Percentiles rank a stretch among this genome's conserved stretches.
These are phyloP conservation scores for Begonia peltatifolia DNA, from an alignment of 306 rosid genomes.

Conservation along the genomic window DNA sequence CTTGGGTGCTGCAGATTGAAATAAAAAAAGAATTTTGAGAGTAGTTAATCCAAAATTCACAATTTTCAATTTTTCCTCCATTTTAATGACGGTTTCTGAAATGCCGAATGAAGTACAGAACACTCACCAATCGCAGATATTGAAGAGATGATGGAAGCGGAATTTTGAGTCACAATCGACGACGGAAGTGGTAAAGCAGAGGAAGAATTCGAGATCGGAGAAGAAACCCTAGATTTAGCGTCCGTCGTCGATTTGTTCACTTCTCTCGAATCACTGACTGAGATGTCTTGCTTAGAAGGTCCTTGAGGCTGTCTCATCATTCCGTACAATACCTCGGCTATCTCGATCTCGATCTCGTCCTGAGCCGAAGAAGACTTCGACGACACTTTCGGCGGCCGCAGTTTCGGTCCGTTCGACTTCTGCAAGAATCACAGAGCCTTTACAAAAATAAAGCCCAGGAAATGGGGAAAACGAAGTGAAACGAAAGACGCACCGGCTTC, in stretches of 20 bases:
- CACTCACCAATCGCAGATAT: conserved; percentile 62
- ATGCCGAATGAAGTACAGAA: not conserved
- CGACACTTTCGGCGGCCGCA: conserved; percentile 50
- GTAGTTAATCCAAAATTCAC: too few relatives aligned
- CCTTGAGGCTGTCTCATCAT: conserved; percentile 91
- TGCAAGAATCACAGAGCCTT: conserved; percentile 15
- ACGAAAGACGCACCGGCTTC: conserved; percentile 57
- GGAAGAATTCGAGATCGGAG: conserved; percentile 59
- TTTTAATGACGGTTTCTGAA: too few relatives aligned
- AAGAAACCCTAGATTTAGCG: conserved; percentile 51
- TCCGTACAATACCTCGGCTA: conserved; percentile 85
- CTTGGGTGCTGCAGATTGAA: conserved; percentile 51
- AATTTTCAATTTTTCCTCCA: too few relatives aligned
- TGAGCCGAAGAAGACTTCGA: conserved; percentile 45
- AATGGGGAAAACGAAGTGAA: conserved; percentile 3
- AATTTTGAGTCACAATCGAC: conserved; percentile 37
- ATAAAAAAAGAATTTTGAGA: conserved; percentile 1
- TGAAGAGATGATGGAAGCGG: conserved; percentile 29
- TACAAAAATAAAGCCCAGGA: conserved; percentile 13
- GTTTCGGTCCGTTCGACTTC: conserved; percentile 69
- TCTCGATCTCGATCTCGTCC: conserved; percentile 94
- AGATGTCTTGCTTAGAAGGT: conserved; percentile 49
- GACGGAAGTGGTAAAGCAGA: conserved; percentile 19
- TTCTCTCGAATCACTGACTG: conserved; percentile 22
- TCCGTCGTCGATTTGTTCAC: conserved; percentile 36